Base-by-base conservation (phyloP, 1,139 yeast species). In the Kluyveromyces marxianus region DNA sequence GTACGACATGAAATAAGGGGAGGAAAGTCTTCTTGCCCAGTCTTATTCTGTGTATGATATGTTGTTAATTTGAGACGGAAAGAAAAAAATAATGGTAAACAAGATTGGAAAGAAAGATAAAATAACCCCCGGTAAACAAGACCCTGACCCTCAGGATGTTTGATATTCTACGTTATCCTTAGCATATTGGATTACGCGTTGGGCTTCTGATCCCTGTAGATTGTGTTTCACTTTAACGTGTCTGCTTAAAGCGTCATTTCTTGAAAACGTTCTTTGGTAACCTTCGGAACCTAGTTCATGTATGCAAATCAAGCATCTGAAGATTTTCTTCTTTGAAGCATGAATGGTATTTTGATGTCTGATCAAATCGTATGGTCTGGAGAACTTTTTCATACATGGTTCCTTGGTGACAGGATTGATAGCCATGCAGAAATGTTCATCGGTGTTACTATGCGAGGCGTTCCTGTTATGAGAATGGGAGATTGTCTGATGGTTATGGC, bases 291-390 rank as follows among this genome's bases (percentile, higher is more conserved):
- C 71, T 10, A 66, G 51, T 34, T 72, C 70, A 55, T 78, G 81
- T 39, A 81, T 84, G 68, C 98, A 92, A 37, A 84, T 81, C 59
- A 81, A 82, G 66, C 98, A 92, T 60, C 85, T 82, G 71, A 83
- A 92, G 44, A 86, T 78, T 59, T 85, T 85, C 66, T 92, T 84
- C 66, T 83, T 85, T 46, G 85, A 75, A 2, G 97, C 92, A 65
- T 92, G 98, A 46, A 92, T 92, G 0, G 97, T 90, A 62, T 92
- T 96, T 67, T 90, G 96, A 66, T 92, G 97, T 58, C 98, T 78
- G 30, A 90, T 84, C 59, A 92, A 74, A 69, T 92, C 98, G 60
- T 92, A 92, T 31, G 96, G 95, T 57, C 98, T 76, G 21, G 97
- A 88, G 63, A 92, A 92, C 52, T 84, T 77, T 58, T 95, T 86